Percentiles rank a stretch among this genome's conserved stretches.
Conservation (phyloP, 495 filamentous ascomycete species). For the Xylaria longipes region DNA sequence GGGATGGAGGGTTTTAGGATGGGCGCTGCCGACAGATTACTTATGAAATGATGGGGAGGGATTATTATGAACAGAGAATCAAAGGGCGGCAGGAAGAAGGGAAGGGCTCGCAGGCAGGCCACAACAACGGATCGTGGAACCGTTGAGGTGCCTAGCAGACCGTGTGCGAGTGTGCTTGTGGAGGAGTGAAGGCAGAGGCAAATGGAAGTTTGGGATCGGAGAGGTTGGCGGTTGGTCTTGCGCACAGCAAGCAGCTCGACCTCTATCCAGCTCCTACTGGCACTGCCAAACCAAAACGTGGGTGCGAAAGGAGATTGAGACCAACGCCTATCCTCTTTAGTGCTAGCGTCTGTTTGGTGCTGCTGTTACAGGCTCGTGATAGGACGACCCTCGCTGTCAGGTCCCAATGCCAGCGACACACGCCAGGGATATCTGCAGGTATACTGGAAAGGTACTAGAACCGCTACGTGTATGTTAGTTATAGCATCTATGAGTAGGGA, state of each 20-base stretch:
- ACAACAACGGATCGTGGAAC: constrained; percentile 27
- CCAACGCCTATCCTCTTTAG: not conserved
- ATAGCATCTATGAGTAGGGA: not conserved
- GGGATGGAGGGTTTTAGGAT: not conserved
- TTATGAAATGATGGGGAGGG: constrained; percentile 13
- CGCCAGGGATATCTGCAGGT: not conserved
- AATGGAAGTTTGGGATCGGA: constrained; percentile 11
- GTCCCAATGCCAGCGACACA: not conserved
- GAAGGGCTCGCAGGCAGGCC: constrained; percentile 23
- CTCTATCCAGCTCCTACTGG: not conserved
- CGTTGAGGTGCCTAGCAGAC: constrained; percentile 20
- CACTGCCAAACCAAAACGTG: constrained; percentile 1
- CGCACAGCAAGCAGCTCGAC: not conserved
- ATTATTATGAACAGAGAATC: constrained; percentile 19
- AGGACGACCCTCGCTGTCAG: constrained; percentile 11
- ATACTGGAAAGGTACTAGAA: constrained; percentile 2
- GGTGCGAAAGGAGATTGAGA: constrained; percentile 13
- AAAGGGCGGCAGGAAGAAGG: constrained; percentile 15
- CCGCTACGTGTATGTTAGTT: constrained; percentile 5
- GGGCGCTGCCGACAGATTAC: not conserved
- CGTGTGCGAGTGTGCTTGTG: constrained; percentile 23
- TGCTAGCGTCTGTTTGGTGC: not conserved
- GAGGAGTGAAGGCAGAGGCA: constrained; percentile 20
- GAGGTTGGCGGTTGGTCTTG: constrained; percentile 15
- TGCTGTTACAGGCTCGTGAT: not conserved